Percentiles rank a stretch among this genome's conserved stretches.
Evolutionary conservation across 2,329 filamentous ascomycete species (phyloP).

Genomic region (Fusarium sororula): DNA sequence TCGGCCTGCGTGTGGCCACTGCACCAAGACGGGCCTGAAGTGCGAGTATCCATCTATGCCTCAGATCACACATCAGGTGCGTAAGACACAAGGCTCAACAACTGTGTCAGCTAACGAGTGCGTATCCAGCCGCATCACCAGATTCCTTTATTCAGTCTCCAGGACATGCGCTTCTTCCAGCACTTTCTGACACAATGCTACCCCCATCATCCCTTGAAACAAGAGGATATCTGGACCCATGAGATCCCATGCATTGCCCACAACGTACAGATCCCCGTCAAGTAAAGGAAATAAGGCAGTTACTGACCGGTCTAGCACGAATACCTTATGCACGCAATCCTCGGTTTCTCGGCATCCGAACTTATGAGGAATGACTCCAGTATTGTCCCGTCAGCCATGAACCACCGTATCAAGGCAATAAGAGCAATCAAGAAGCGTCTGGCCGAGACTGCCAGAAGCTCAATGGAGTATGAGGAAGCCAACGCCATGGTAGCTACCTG

Average conservation of each 20-base stretch:
- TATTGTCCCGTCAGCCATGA: constrained; percentile 66
- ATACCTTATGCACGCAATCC: constrained; percentile 76
- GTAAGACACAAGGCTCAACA: too few species aligned
- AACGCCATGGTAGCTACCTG: constrained; percentile 69
- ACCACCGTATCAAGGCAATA: constrained; percentile 72
- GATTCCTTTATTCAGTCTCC: constrained; percentile 66
- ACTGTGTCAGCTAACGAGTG: background rate
- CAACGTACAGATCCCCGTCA: constrained; percentile 56
- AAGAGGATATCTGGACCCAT: constrained; percentile 73
- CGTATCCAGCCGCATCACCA: constrained; percentile 60
- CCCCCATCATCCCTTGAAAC: constrained; percentile 71
- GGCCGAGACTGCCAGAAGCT: constrained; percentile 51
- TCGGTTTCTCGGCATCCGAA: constrained; percentile 74
- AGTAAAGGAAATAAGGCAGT: background rate
- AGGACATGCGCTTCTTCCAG: constrained; percentile 76
- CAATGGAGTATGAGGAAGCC: constrained; percentile 60
- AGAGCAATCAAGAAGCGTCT: constrained; percentile 67
- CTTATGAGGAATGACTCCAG: constrained; percentile 61
- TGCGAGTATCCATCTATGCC: constrained; percentile 69
- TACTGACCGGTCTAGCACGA: constrained; percentile 58
- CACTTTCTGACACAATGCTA: constrained; percentile 70
- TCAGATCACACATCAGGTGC: constrained; percentile 61
- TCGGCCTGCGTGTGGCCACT: constrained; percentile 70
- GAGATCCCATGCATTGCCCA: constrained; percentile 74
- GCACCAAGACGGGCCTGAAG: constrained; percentile 67